These are phyloP conservation scores for Aspergillus uvarum DNA, from an alignment of 2,329 filamentous ascomycete species.

Conservation along the genomic window DNA sequence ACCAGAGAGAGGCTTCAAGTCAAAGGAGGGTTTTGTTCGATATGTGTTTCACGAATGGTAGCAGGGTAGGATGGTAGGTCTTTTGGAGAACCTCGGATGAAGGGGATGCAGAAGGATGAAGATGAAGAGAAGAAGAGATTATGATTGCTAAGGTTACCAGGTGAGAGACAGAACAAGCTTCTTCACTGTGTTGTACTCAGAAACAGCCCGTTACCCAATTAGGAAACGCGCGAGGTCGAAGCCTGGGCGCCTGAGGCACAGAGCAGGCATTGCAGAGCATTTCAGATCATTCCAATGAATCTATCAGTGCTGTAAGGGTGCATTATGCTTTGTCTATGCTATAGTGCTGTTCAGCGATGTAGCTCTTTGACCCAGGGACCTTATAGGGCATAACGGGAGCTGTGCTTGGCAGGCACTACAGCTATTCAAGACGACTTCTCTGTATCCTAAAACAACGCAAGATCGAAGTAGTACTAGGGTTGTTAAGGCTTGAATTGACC, in stretches of 20 bases:
- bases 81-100: no score
- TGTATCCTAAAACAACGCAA: no score
- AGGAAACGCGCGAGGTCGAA: background rate
- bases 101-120: background rate
- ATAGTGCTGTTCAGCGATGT: background rate
- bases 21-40: background rate
- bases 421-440: no score
- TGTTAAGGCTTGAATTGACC: no score
- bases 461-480: no score
- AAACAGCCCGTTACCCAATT: background rate
- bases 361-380: background rate
- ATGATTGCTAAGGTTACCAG: background rate
- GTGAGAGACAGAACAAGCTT: background rate
- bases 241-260: background rate
- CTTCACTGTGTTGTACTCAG: background rate
- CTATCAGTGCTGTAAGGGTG: background rate
- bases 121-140: background rate
- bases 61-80: background rate
- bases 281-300: conserved; percentile 5
- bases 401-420: background rate
- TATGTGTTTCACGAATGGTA: background rate
- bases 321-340: background rate
- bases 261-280: background rate
- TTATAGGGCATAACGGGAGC: background rate
- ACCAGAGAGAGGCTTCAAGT: background rate